A percentile compares a stretch with the other conserved stretches of the same genome.
Conservation (phyloP, 176 grass and related monocot species). For the Avena atlantica region DNA sequence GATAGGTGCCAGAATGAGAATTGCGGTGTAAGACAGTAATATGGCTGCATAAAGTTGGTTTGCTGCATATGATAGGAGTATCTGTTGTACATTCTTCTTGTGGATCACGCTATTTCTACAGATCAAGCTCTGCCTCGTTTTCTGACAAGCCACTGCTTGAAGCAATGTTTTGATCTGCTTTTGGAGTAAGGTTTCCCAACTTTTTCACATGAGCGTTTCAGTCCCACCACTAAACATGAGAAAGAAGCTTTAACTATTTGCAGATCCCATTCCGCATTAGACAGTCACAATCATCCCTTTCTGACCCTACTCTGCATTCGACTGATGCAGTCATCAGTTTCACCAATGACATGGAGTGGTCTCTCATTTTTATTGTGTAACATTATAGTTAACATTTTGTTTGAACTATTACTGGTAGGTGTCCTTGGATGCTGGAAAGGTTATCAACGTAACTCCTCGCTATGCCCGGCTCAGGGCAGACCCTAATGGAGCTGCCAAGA, state of each 20-base stretch:
- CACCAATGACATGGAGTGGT: background rate
- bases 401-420: slow-evolving; percentile 60
- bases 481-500: slow-evolving; percentile 79
- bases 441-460: slow-evolving; percentile 95
- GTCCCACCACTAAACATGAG: background rate
- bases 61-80: background rate
- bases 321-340: slow-evolving; percentile 28
- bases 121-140: background rate
- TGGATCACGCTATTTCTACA: background rate
- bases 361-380: background rate
- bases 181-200: background rate
- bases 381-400: slow-evolving; percentile 30
- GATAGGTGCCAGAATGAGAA: slow-evolving; percentile 2
- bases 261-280: background rate
- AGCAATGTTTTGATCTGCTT: background rate
- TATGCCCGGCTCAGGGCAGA: slow-evolving; percentile 85
- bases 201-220: slow-evolving; percentile 23
- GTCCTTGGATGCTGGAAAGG: slow-evolving; percentile 91
- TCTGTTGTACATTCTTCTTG: background rate
- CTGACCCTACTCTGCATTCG: background rate
- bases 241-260: background rate
- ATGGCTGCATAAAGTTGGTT: background rate
- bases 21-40: background rate
- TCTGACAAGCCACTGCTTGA: slow-evolving; percentile 2
- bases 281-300: slow-evolving; percentile 18